These are phyloP conservation scores for Fraxinus quadrangulata DNA, from an alignment of 257 asterid genomes.

Conservation along the genomic window DNA sequence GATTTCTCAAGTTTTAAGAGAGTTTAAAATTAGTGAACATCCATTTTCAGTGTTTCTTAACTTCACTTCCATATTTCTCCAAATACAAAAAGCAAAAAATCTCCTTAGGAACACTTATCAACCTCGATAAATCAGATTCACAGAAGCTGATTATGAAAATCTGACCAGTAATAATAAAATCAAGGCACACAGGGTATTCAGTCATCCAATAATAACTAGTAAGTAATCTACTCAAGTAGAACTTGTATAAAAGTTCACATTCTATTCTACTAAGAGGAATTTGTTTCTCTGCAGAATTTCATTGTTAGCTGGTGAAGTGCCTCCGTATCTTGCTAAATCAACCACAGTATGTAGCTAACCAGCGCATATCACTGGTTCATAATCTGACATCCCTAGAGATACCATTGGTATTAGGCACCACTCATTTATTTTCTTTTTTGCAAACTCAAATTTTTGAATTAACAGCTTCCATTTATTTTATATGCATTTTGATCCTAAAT, in stretches of 20 bases:
- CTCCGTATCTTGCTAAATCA: background rate
- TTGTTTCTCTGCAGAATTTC: background rate
- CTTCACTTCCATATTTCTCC: constrained; percentile 2
- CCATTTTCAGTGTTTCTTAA: background rate
- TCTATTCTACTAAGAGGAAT: background rate
- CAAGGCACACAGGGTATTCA: background rate
- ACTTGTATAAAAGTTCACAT: background rate
- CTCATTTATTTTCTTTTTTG: background rate
- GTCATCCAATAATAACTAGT: constrained; percentile 4
- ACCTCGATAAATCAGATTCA: background rate
- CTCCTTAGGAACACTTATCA: background rate
- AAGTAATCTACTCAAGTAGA: constrained; percentile 1
- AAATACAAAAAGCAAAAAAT: background rate
- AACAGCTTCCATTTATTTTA: background rate
- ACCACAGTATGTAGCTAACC: constrained; percentile 5
- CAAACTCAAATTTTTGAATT: background rate
- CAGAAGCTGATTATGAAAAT: background rate
- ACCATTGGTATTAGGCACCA: background rate
- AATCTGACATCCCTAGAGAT: background rate
- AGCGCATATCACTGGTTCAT: constrained; percentile 9
- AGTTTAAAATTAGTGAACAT: constrained; percentile 16
- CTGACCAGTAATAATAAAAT: background rate
- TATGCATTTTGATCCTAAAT: background rate
- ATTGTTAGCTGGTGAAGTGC: background rate
- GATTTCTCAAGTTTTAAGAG: constrained; percentile 8